Evolutionary conservation across 2,329 filamentous ascomycete species (phyloP).

Genomic region (Cryphonectria parasitica): DNA sequence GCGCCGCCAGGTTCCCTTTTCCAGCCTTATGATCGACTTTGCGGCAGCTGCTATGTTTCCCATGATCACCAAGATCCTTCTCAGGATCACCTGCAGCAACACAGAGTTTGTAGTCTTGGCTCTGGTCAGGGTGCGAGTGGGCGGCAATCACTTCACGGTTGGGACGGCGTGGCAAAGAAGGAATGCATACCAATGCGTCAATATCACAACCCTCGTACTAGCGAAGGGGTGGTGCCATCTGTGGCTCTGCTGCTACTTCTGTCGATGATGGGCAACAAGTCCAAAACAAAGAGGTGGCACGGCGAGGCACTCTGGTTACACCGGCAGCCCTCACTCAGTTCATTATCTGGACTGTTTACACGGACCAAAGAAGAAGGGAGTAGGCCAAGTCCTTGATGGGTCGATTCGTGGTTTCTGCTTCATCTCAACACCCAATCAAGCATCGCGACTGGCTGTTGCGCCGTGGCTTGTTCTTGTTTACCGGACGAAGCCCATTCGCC

Average conservation of each 20-base stretch:
- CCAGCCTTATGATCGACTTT: constrained; percentile 13
- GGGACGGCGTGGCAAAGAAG: neutral
- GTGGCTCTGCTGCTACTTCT: neutral
- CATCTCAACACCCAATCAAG: constrained; percentile 11
- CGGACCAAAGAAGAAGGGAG: neutral
- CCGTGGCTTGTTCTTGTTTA: neutral
- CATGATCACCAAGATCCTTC: constrained; percentile 10
- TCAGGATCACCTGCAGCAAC: no score
- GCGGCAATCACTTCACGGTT: neutral
- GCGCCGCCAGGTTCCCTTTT: neutral
- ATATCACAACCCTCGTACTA: neutral
- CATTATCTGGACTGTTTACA: neutral
- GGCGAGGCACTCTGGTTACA: neutral
- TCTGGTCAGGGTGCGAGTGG: neutral
- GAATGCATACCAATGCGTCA: neutral
- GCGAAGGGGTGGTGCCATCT: neutral
- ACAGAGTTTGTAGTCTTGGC: neutral
- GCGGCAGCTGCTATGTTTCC: neutral
- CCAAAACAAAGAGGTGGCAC: neutral
- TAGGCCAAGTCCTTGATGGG: constrained; percentile 8
- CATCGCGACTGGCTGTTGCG: constrained; percentile 21
- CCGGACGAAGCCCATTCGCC: neutral
- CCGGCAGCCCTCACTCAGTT: neutral
- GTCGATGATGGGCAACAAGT: neutral
- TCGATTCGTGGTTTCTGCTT: constrained; percentile 21